A percentile compares a stretch with the other conserved stretches of the same genome.
Evolutionary conservation across 1,284 basidiomycete genomes (phyloP).

Genomic region (Chalciporus sp.): DNA sequence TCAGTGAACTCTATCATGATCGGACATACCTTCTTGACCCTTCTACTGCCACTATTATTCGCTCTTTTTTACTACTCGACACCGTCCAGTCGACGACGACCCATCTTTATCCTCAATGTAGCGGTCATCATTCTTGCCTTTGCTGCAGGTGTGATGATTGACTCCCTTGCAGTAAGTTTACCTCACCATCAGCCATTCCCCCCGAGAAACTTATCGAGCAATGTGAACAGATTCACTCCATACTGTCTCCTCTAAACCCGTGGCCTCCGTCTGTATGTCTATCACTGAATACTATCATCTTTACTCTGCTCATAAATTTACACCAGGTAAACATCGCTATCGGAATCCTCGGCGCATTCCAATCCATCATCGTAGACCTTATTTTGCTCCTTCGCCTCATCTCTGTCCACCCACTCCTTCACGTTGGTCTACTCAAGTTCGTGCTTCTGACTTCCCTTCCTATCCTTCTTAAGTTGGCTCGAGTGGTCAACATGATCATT

Average conservation of each 20-base stretch:
- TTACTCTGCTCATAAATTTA: neutral
- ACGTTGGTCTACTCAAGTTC: constrained; percentile 21
- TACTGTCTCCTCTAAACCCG: constrained; percentile 20
- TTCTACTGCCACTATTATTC: constrained; percentile 34
- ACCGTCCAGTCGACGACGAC: constrained; percentile 20
- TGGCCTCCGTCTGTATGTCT: constrained; percentile 24
- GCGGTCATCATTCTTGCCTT: constrained; percentile 27
- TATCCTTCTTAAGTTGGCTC: constrained; percentile 28
- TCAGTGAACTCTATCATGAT: constrained; percentile 26
- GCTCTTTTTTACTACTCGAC: constrained; percentile 36
- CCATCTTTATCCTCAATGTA: constrained; percentile 36
- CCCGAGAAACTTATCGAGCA: constrained; percentile 1
- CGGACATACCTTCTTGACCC: constrained; percentile 28
- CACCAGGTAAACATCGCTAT: constrained; percentile 23
- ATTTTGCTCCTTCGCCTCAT: constrained; percentile 32
- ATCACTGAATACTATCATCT: neutral
- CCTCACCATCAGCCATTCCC: neutral
- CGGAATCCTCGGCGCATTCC: constrained; percentile 33
- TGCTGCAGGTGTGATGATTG: constrained; percentile 23
- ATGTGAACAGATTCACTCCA: constrained; percentile 23
- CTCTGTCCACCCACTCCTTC: constrained; percentile 28
- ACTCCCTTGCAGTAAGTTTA: constrained; percentile 22
- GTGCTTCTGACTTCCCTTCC: constrained; percentile 19
- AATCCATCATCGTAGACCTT: constrained; percentile 35
- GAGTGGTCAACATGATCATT: constrained; percentile 25